Evolutionary conservation across 2,329 filamentous ascomycete genomes (phyloP), one percentile per base, ranked within the genome.

Genomic region (Colletotrichum siamense): DNA sequence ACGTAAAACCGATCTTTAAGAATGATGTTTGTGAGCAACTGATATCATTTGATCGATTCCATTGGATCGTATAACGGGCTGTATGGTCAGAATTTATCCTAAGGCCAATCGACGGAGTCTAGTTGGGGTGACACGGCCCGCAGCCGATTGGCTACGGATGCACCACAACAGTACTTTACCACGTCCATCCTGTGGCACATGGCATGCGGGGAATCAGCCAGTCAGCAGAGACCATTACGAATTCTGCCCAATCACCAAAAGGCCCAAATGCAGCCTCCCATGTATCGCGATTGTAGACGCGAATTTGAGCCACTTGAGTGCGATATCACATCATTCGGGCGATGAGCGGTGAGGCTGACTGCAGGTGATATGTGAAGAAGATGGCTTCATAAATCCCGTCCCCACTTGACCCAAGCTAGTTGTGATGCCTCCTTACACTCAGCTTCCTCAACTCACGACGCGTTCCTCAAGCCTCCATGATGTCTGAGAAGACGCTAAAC

Each of bases 321-420:
- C 7, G 13, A 59, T 28, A 59, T 28, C 55, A 59, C 55, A 24
- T 28, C 55, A 28, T 59, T 59, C 26, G 26, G 55, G 55, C 55
- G 55, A 28, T 59, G 55, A 26, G 55, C 55, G 44, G 44, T 49
- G 44, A 49, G 44, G 44, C 44, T 49, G 44, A 49, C 44, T 49
- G 44, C 44, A 49, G 44, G n/a, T 49, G 44, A 49, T 22, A 22
- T 49, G 44, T 49, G 44, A 49, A 49, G 44, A 49, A 49, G n/a
- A 1, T 49, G n/a, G 44, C 44, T 49, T 49, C 44, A 49, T 49
- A 49, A 49, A 49, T 4, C n/a, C 44, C 44, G 44, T 49, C n/a
- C 44, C 44, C 44, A 49, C 44, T 49, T 49, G 15, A 4, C 34
- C 15, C 1, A 36, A 36, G 34, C 1, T 36, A 49, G 44, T n/a